Base-by-base conservation (phyloP, 2,329 filamentous ascomycete species). In the Simplicillium sp. region DNA sequence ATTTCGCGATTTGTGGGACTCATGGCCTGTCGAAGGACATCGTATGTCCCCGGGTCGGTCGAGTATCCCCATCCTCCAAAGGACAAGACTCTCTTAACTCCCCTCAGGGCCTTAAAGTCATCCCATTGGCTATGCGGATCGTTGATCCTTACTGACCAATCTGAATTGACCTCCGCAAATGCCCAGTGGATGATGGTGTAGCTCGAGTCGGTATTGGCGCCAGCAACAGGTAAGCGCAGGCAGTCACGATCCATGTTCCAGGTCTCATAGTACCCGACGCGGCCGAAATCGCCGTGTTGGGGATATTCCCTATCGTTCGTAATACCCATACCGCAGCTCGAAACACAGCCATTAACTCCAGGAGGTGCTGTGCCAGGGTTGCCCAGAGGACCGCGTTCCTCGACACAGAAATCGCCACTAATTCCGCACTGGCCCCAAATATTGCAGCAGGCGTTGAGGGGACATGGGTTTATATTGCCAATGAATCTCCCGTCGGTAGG, bases 1-100 rank as follows among this genome's bases (percentile, higher is more conserved):
- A 50, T 73, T 29, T 67, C 59, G 13, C 86, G 74, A 13, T 76
- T 79, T 3, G 68, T 60, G 0, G 70, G 67, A 0, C 81, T 82
- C 5, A 80, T 75, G 0, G 80, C 80, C 1, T 67, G 65, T 0
- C 82, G 68, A 53, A 94, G 88, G 48, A 39, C 0, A 48, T 52
- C 0, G 48, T 53, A n/a, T 49, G 50, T 7, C 42, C 46, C 56
- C 54, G 59, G 17, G 55, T 85, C 84, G 47, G 71, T 62, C 1
- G 82, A 86, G 58, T 84, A 90, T 0, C 83, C 87, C 83, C 83
- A 90, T 17, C 87, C 87, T 29, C 87, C 87, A 48, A 94, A 86
- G 31, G 77, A 84, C 2, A 94, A 71, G 14, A 90, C 66, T 2
- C 82, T 69, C 53, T 92, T 90, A 38, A 94, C 56, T 54, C 3